Evolutionary conservation across 306 rosid species (phyloP).

Genomic region (Quercus parvula): DNA sequence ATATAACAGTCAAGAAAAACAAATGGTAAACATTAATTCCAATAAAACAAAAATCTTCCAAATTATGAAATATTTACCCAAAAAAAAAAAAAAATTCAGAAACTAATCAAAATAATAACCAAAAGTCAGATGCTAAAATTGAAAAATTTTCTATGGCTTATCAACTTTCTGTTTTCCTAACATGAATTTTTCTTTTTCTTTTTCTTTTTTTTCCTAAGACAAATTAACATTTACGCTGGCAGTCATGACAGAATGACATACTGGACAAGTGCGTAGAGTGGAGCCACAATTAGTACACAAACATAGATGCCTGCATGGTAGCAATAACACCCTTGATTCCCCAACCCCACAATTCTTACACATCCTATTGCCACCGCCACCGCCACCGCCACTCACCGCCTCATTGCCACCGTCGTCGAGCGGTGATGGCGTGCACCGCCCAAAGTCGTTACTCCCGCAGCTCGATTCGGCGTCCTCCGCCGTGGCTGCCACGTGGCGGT

Average conservation of each 20-base stretch:
- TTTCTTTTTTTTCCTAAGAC: slow-evolving; percentile 23
- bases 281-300: slow-evolving; percentile 83
- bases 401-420: neutral
- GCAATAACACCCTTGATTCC: slow-evolving; percentile 67
- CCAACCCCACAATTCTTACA: slow-evolving; percentile 62
- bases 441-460: slow-evolving; percentile 60
- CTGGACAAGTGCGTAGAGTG: slow-evolving; percentile 61
- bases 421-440: neutral
- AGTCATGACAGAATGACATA: slow-evolving; percentile 61
- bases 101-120: neutral
- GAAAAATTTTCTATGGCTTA: neutral
- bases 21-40: neutral
- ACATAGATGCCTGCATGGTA: slow-evolving; percentile 94
- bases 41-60: too few species aligned
- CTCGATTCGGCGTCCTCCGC: slow-evolving; percentile 55
- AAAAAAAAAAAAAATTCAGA: neutral
- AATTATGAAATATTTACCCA: neutral
- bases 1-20: neutral
- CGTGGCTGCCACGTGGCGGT: neutral
- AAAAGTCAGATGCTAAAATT: neutral
- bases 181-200: neutral
- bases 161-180: neutral
- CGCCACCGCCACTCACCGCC: neutral
- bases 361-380: slow-evolving; percentile 20
- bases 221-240: slow-evolving; percentile 87